Conservation (phyloP, 192 early-diverging fungal species). For the Umbelopsis sp. region DNA sequence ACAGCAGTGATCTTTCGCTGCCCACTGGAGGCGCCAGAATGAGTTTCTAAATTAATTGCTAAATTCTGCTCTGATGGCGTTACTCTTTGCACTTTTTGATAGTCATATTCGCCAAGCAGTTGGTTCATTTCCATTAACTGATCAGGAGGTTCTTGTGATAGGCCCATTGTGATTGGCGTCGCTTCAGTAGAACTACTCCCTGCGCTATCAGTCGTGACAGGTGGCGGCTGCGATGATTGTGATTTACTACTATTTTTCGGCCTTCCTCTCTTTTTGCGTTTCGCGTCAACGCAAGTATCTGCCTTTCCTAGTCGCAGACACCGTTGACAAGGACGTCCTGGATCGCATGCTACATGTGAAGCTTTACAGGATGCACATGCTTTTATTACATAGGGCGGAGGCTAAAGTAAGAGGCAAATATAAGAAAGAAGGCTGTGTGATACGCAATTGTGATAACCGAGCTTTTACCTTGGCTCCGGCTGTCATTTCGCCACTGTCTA, state of each 20-base stretch:
- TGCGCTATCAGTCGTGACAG: neutral
- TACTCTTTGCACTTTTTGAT: no score
- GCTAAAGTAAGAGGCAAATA: neutral
- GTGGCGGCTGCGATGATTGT: neutral
- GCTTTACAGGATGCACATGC: slow-evolving; percentile 33
- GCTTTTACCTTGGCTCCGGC: neutral
- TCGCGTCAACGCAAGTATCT: slow-evolving; percentile 25
- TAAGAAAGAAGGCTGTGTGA: neutral
- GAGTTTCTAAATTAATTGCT: neutral
- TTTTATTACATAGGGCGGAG: slow-evolving; percentile 22
- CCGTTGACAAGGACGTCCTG: slow-evolving; percentile 19
- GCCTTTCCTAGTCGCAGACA: slow-evolving; percentile 17
- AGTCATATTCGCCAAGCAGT: neutral
- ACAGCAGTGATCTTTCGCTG: neutral
- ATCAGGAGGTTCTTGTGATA: neutral
- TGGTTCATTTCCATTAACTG: slow-evolving; percentile 7
- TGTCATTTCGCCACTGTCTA: slow-evolving; percentile 13
- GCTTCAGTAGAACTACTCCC: slow-evolving; percentile 1
- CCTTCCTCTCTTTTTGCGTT: slow-evolving; percentile 19
- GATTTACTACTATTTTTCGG: slow-evolving; percentile 14
- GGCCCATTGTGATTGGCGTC: neutral
- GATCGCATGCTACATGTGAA: slow-evolving; percentile 27
- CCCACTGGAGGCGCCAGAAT: neutral
- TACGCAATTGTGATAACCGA: neutral
- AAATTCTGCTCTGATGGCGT: no score